These are phyloP conservation scores for Kalaharituber pfeilii DNA, from an alignment of 2,329 filamentous ascomycete genomes.

Conservation along the genomic window DNA sequence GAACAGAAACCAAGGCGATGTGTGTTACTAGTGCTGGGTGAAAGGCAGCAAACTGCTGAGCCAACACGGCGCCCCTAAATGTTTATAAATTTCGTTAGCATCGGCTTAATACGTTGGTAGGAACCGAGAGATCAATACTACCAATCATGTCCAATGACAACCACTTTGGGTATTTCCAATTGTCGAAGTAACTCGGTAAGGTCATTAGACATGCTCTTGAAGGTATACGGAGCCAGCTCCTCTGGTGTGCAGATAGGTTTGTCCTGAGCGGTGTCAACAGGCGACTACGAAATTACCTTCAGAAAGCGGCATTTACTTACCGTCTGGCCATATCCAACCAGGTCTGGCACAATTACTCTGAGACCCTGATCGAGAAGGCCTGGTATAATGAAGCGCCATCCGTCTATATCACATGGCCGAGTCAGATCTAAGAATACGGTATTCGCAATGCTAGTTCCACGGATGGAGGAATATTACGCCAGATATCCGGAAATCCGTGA, in stretches of 20 bases:
- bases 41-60: slow-evolving; percentile 58
- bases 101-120: background rate
- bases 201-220: slow-evolving; percentile 57
- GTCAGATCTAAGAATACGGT: background rate
- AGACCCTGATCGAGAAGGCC: slow-evolving; percentile 52
- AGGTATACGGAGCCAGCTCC: slow-evolving; percentile 44
- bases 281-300: background rate
- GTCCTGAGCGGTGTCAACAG: slow-evolving; percentile 10
- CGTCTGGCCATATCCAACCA: slow-evolving; percentile 71
- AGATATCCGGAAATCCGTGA: slow-evolving; percentile 23
- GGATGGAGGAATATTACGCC: slow-evolving; percentile 19
- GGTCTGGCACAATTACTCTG: slow-evolving; percentile 67
- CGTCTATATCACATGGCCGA: slow-evolving; percentile 25
- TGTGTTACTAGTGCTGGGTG: slow-evolving; percentile 54
- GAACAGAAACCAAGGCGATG: slow-evolving; percentile 67
- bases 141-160: slow-evolving; percentile 84
- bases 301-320: slow-evolving; percentile 26
- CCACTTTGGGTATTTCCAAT: slow-evolving; percentile 40
- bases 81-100: no score
- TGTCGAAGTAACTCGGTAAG: slow-evolving; percentile 53
- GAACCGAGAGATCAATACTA: background rate
- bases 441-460: background rate
- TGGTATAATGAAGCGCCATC: slow-evolving; percentile 83
- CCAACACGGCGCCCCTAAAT: slow-evolving; percentile 51
- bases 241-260: slow-evolving; percentile 36